These are phyloP conservation scores for Rhizoclosmatium sp. DNA, from an alignment of 192 early-diverging fungal genomes.

Conservation along the genomic window DNA sequence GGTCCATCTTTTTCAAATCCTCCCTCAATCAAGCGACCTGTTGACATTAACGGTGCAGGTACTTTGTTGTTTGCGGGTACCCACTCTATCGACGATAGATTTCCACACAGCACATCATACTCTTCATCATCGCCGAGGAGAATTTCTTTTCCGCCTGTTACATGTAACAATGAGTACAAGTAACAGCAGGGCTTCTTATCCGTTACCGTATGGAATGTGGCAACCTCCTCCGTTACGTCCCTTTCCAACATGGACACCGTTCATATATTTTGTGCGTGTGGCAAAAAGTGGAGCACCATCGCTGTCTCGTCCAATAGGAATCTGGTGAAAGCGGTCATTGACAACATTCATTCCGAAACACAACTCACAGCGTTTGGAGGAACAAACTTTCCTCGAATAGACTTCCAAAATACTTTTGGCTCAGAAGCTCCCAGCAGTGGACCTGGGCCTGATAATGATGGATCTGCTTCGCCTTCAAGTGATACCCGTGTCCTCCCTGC, in stretches of 20 bases:
- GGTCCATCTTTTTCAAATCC: constrained; percentile 3
- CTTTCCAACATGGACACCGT: constrained; percentile 25
- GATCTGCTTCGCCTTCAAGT: background rate
- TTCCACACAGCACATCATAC: constrained; percentile 29
- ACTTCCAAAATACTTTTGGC: background rate
- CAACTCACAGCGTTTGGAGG: constrained; percentile 5
- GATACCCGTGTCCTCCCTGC: too few relatives aligned
- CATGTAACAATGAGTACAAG: too few relatives aligned
- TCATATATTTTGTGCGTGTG: constrained; percentile 3
- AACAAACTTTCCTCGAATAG: constrained; percentile 6
- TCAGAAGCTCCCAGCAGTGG: background rate
- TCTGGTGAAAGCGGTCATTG: background rate
- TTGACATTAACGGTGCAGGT: background rate
- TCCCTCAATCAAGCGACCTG: constrained; percentile 7
- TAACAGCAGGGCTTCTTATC: too few relatives aligned
- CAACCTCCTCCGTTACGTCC: constrained; percentile 15
- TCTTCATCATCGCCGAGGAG: background rate
- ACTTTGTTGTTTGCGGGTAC: background rate
- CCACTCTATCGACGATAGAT: constrained; percentile 16
- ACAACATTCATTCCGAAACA: background rate
- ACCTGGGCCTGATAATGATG: background rate
- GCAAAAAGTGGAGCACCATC: constrained; percentile 29
- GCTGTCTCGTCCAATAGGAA: constrained; percentile 18
- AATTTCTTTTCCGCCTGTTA: constrained; percentile 15
- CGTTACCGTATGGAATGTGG: constrained; percentile 5